Base-by-base conservation (phyloP, 768 basidiomycete genomes). In the Suillus subaureus region DNA sequence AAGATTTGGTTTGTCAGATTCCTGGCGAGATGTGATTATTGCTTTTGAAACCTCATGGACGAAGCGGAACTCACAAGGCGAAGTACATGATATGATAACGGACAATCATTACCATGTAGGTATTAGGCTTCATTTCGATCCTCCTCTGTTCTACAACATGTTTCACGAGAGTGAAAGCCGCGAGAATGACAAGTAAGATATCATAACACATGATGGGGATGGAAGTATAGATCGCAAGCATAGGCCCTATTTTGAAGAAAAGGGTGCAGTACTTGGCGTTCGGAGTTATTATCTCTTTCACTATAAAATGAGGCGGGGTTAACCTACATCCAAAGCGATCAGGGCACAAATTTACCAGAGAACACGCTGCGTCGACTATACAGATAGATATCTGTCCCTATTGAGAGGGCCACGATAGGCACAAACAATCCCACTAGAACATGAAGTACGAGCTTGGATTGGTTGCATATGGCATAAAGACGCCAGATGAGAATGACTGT, bases 401-500 rank as follows among this genome's bases (percentile, higher is more conserved):
- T 58, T 23, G 15, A 26, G 23, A 58, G 57, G 37, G 37, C 37
- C 23, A 58, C 57, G 23, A 58, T 40, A 39, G 57, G 57, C 9
- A 58, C 16, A 37, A 58, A 58, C 23, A 58, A 39, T 16, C 57
- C 57, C 9, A 40, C 23, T 39, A 58, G 37, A 26, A 58, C 23
- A 26, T 58, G 4, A 58, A 58, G 57, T 18, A 58, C 23, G 16
- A 37, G 57, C 23, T 39, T 58, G 9, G 57, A 58, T 39, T 39
- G 57, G 37, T 39, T 39, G 37, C 16, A 40, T 39, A 58, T 16
- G 37, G 57, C 57, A 18, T 58, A 58, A 12, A 58, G 57, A n/a
- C 57, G 57, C 57, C 57, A 58, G 23, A 58, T 58, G 11, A 58
- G 57, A 58, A 58, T 58, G 23, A 39, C 57, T 58, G 57, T 18